Base-by-base conservation (phyloP, 305 asterid species). In the Solanum hybrid region DNA sequence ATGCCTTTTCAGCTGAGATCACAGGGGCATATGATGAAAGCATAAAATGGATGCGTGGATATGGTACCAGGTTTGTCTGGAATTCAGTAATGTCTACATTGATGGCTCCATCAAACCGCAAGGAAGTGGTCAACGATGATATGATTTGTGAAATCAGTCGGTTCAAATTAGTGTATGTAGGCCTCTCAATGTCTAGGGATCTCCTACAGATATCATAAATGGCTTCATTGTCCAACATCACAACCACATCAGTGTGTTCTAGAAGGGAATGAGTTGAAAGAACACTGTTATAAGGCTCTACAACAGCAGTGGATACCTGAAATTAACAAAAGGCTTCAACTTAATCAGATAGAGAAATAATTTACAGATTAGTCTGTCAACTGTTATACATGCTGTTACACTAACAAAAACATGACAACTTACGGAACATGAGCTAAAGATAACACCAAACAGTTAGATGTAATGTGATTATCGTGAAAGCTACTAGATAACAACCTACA, bases 251-350 rank as follows among this genome's bases (percentile, higher is more conserved):
- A 1, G 95, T 94, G 93, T 94, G 95, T 86, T 93, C 96, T 34
- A 94, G 96, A 87, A 94, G 96, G 86, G 95, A 90, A 87, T 94
- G 96, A 29, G 95, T 94, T 11, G 96, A 94, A 81, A 94, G 95
- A 88, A 94, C 96, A 90, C 96, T 94, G 92, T 94, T 94, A 93
- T 94, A 94, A 29, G 96, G 96, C 94, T 94, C 95, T 71, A 94
- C 96, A 77, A 94, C 96, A 75, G 96, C 95, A 61, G 96, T 94
- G 8, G 96, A 94, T 14, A 94, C 95, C 96, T 93, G 93, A 88
- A 90, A 57, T 67, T 24, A 79, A 75, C 51, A 67, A 12, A 86
- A 42, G 71, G 74, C 74, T 71, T 81, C 81, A 82, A 75, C 78
- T n/a, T 28, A 42, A 12, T 80, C 51, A 24, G 64, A 75, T 37